Conservation (phyloP, 768 basidiomycete genomes). For the Pleurotus citrinopileatus region DNA sequence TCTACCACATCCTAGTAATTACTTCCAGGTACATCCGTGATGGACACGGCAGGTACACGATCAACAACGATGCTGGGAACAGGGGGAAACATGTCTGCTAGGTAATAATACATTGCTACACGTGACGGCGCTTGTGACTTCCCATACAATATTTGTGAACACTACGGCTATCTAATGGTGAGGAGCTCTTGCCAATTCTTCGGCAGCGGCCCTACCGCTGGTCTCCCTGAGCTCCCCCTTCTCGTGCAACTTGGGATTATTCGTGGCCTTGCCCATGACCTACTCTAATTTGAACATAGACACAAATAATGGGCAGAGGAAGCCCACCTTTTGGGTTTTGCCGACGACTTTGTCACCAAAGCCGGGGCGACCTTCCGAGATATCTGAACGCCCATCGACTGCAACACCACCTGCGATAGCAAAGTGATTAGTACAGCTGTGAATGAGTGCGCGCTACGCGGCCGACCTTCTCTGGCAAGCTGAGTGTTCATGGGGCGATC, state of each 20-base stretch:
- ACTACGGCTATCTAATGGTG: conserved; percentile 41
- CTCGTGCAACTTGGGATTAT: conserved; percentile 51
- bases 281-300: conserved; percentile 15
- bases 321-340: conserved; percentile 52
- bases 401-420: conserved; percentile 31
- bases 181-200: conserved; percentile 35
- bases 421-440: not conserved
- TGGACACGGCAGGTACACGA: no score
- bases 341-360: conserved; percentile 54
- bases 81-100: no score
- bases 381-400: conserved; percentile 26
- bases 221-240: conserved; percentile 54
- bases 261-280: conserved; percentile 47
- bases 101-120: no score
- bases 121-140: no score
- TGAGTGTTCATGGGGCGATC: conserved; percentile 11
- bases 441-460: not conserved
- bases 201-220: conserved; percentile 45
- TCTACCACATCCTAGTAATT: no score
- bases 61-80: no score
- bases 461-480: conserved; percentile 5
- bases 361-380: conserved; percentile 37
- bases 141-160: no score
- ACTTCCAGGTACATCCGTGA: no score
- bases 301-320: not conserved